These are phyloP conservation scores for Talaromyces pinophilus DNA, from an alignment of 2,329 filamentous ascomycete genomes.

Conservation along the genomic window DNA sequence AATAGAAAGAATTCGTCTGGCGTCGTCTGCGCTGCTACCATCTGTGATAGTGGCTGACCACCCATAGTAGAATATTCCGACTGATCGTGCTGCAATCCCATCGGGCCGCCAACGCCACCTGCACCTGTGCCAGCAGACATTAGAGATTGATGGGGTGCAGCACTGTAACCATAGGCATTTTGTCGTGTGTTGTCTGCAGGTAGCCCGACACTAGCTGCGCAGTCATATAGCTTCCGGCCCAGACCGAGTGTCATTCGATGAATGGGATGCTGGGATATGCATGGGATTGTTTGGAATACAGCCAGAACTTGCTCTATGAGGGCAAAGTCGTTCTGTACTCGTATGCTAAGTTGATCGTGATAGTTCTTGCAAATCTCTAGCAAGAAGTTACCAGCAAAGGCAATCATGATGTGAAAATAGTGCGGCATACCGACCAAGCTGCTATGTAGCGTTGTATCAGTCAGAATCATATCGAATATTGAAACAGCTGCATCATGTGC, in stretches of 20 bases:
- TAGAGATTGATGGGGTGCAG: not conserved
- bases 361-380: constrained; percentile 37
- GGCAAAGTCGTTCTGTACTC: constrained; percentile 8
- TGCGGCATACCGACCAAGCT: constrained; percentile 40
- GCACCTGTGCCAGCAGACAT: not conserved
- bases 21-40: constrained; percentile 10
- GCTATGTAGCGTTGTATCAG: constrained; percentile 38
- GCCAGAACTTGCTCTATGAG: constrained; percentile 16
- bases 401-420: constrained; percentile 45
- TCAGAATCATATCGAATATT: constrained; percentile 38
- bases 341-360: constrained; percentile 16
- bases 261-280: constrained; percentile 15
- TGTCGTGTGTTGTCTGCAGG: not conserved
- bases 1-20: constrained; percentile 16
- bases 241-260: constrained; percentile 14
- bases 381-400: constrained; percentile 43
- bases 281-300: constrained; percentile 10
- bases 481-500: constrained; percentile 37
- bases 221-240: constrained; percentile 15
- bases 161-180: not conserved
- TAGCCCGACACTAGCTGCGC: constrained; percentile 6
- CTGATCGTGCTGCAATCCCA: constrained; percentile 8
- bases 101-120: not conserved
- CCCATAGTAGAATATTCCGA: constrained; percentile 3
- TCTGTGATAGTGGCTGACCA: not conserved